Percentiles rank a stretch among this genome's conserved stretches.
Conservation (phyloP, 495 filamentous ascomycete species). For the Tricharina praecox region DNA sequence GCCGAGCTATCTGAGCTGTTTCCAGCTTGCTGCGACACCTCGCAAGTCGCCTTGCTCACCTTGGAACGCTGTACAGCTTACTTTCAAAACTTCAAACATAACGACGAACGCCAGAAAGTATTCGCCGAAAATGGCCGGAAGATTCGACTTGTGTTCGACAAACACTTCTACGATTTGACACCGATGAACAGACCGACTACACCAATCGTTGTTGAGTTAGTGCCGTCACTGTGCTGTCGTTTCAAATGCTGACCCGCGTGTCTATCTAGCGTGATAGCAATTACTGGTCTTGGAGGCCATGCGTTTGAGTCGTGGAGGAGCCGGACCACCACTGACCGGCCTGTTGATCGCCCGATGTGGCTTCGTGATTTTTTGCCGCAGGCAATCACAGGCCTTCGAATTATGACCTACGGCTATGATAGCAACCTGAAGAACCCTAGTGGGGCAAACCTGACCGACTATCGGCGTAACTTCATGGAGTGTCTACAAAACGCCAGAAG, state of each 20-base stretch:
- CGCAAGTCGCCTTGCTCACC: not conserved
- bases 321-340: conserved; percentile 1
- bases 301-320: conserved; percentile 15
- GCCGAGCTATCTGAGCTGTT: not conserved
- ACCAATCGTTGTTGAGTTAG: not conserved
- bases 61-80: not conserved
- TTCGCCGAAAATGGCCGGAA: not conserved
- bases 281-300: conserved; percentile 1
- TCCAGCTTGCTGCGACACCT: not conserved
- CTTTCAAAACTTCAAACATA: not conserved
- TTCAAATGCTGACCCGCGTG: not conserved
- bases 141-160: not conserved
- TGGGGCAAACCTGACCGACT: conserved; percentile 7
- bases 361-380: conserved; percentile 24
- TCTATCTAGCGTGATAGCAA: not conserved
- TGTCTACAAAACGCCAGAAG: conserved; percentile 9
- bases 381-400: conserved; percentile 15
- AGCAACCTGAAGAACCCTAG: conserved; percentile 6
- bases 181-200: not conserved
- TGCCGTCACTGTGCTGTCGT: not conserved
- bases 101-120: not conserved
- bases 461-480: conserved; percentile 8
- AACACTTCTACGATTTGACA: conserved; percentile 3
- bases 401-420: conserved; percentile 27
- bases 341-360: conserved; percentile 18